A percentile compares a stretch with the other conserved stretches of the same genome.
These are phyloP conservation scores for Elongisporangium undulatum DNA, from an alignment of 352 stramenopile genomes.

Conservation along the genomic window DNA sequence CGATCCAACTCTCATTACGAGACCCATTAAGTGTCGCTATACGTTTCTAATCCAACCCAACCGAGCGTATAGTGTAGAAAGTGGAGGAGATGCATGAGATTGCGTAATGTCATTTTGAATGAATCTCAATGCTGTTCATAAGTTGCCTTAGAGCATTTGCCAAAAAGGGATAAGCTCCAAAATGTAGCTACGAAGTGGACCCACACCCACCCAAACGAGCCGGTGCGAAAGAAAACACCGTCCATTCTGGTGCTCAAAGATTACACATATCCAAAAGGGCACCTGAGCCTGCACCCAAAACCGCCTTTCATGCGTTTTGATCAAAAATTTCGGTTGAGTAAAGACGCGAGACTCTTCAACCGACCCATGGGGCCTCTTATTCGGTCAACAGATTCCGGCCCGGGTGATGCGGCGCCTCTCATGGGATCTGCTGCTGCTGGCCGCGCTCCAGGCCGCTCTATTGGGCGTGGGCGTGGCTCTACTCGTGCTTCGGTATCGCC, in stretches of 20 bases:
- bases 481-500: slow-evolving; percentile 3
- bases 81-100: not conserved
- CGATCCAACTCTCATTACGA: slow-evolving; percentile 1
- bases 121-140: not conserved
- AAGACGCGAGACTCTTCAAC: not conserved
- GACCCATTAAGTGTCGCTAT: not conserved
- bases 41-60: too few relatives aligned
- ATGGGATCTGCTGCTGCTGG: not conserved
- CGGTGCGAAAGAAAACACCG: not conserved
- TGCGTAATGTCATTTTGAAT: not conserved
- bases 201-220: not conserved
- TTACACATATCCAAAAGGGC: not conserved
- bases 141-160: too few relatives aligned
- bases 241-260: not conserved
- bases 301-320: not conserved
- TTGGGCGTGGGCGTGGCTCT: slow-evolving; percentile 1
- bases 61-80: not conserved
- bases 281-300: not conserved
- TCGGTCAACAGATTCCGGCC: not conserved
- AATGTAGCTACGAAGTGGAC: not conserved
- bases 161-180: not conserved
- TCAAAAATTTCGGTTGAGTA: not conserved
- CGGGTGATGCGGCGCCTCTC: not conserved
- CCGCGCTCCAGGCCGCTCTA: not conserved
- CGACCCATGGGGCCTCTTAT: not conserved